Evolutionary conservation across 176 grass and related monocot genomes (phyloP).

Genomic region (Coix lacrymajobi): DNA sequence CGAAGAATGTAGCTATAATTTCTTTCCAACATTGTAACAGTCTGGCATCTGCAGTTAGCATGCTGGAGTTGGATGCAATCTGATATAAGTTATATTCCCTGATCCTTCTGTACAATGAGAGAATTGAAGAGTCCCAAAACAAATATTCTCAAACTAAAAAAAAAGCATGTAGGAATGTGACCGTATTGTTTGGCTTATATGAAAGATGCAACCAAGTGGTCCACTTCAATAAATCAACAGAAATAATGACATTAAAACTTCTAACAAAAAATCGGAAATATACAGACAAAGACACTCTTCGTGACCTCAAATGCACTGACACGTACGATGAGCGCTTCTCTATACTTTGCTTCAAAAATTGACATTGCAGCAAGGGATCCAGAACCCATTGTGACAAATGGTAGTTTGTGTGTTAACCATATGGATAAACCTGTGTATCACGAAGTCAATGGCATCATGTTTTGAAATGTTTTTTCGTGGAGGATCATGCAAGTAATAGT

Average conservation of each 20-base stretch:
- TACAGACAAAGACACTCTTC: background rate
- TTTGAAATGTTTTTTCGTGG: background rate
- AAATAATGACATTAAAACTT: background rate
- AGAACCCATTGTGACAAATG: conserved; percentile 73
- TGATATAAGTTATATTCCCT: conserved; percentile 52
- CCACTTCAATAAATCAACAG: background rate
- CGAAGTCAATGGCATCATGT: background rate
- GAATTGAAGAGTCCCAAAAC: background rate
- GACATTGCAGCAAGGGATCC: conserved; percentile 68
- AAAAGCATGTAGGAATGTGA: background rate
- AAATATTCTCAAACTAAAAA: background rate
- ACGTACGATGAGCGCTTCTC: conserved; percentile 63
- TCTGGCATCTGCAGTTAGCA: background rate
- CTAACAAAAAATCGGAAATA: background rate
- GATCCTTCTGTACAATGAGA: conserved; percentile 36
- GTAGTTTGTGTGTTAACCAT: conserved; percentile 63
- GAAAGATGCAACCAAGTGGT: background rate
- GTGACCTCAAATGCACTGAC: background rate
- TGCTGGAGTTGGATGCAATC: conserved; percentile 22
- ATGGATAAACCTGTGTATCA: conserved; percentile 52
- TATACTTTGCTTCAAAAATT: conserved; percentile 63
- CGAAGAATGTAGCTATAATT: background rate
- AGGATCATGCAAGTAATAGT: background rate
- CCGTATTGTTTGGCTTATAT: background rate
- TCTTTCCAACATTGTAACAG: background rate